Conservation (phyloP, 495 filamentous ascomycete genomes). For the Xylaria scruposa region DNA sequence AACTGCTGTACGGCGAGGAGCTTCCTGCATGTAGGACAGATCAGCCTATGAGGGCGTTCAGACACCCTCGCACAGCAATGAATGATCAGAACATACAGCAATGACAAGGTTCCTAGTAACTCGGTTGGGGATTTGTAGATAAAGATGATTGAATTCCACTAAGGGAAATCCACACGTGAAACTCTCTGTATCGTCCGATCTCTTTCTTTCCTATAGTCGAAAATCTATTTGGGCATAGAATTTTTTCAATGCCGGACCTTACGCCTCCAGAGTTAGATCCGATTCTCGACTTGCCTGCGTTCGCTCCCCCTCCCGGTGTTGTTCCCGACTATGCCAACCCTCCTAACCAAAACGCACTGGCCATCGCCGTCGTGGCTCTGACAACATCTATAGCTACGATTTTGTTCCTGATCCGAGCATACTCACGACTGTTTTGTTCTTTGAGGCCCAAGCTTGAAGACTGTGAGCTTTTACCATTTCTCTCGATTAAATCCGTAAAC, state of each 20-base stretch:
- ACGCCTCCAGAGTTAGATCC: conserved; percentile 25
- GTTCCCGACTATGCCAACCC: conserved; percentile 38
- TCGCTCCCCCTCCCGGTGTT: conserved; percentile 34
- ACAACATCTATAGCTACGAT: conserved; percentile 29
- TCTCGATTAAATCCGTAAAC: not conserved
- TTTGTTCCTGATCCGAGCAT: conserved; percentile 31
- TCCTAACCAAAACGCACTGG: conserved; percentile 36
- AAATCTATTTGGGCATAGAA: not conserved
- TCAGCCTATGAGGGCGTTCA: not conserved
- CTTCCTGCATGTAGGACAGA: not conserved
- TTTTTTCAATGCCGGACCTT: not conserved
- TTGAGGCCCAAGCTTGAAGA: conserved; percentile 33
- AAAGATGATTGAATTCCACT: not conserved
- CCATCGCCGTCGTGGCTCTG: conserved; percentile 29
- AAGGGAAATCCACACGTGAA: not conserved
- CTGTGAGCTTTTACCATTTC: conserved; percentile 18
- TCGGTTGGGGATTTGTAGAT: not conserved
- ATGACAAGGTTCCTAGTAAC: not conserved
- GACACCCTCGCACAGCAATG: not conserved
- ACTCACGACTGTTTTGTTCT: conserved; percentile 31
- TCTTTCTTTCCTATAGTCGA: not conserved
- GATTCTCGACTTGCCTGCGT: conserved; percentile 36
- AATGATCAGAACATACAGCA: not conserved
- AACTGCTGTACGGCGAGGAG: not conserved
- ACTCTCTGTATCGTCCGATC: not conserved